phyloP scores from a whole-genome alignment of 2,329 filamentous ascomycete genomes.

The Cladosporium austrohemisphaericum region DNA sequence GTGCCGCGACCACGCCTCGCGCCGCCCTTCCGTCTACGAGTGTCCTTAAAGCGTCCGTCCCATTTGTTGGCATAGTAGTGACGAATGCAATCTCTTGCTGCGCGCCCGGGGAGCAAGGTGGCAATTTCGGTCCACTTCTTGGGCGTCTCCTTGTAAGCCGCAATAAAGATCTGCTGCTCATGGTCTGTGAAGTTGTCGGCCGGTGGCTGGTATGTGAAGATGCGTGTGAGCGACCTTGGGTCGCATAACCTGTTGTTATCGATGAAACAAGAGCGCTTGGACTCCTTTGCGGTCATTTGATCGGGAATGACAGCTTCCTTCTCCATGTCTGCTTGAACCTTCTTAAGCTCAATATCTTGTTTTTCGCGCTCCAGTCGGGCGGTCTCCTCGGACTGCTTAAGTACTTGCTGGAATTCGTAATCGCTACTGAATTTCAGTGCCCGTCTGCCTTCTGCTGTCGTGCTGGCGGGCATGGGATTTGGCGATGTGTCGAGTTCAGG shows the following conservation, averaged over 20 bases:
- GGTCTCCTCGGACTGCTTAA: constrained; percentile 70
- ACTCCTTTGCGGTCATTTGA: constrained; percentile 62
- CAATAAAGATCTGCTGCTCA: constrained; percentile 68
- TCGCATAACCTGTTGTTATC: constrained; percentile 64
- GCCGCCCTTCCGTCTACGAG: constrained; percentile 52
- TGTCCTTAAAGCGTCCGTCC: constrained; percentile 71
- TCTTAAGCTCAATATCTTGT: constrained; percentile 51
- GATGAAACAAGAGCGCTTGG: constrained; percentile 55
- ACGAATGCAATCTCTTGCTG: constrained; percentile 76
- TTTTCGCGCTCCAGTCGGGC: constrained; percentile 65
- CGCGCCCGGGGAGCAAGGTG: constrained; percentile 61
- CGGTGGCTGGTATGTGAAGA: constrained; percentile 69
- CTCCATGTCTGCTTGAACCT: constrained; percentile 68
- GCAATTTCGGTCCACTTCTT: constrained; percentile 82
- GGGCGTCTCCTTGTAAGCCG: constrained; percentile 68
- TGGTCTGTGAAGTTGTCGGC: constrained; percentile 70
- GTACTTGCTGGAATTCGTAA: constrained; percentile 66
- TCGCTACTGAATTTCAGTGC: constrained; percentile 62
- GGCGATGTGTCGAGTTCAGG: constrained; percentile 46
- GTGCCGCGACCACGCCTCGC: constrained; percentile 41
- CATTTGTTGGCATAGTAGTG: constrained; percentile 82
- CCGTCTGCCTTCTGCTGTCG: constrained; percentile 54
- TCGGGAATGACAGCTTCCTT: constrained; percentile 73
- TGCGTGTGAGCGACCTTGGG: constrained; percentile 62
- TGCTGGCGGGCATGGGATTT: constrained; percentile 22